phyloP scores from a whole-genome alignment of 805 yeast genomes.

The Cyberlindnera petersonii region DNA sequence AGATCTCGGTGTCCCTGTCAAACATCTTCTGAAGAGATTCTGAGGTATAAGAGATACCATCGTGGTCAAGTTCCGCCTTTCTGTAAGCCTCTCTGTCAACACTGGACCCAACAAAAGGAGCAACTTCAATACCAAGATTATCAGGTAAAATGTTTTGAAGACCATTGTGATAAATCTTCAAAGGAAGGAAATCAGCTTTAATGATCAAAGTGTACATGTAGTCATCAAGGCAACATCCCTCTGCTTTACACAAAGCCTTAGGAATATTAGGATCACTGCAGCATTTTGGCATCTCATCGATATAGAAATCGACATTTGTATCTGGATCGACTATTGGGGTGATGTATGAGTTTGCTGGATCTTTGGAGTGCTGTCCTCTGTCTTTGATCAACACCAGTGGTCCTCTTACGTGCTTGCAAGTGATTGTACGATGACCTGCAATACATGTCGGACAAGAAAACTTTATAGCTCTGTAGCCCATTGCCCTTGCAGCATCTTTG shows the following conservation, averaged over 20 bases:
- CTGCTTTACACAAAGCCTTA: too few species aligned
- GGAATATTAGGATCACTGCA: neutral
- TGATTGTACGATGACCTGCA: neutral
- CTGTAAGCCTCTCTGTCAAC: neutral
- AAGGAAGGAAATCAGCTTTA: neutral
- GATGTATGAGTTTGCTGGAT: neutral
- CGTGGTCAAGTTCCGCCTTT: neutral
- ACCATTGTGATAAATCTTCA: neutral
- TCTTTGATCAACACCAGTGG: conserved; percentile 3
- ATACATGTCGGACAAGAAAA: conserved; percentile 1
- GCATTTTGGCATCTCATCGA: neutral
- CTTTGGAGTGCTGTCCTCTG: neutral
- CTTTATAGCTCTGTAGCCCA: neutral
- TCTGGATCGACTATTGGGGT: conserved; percentile 1
- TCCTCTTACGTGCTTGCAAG: neutral
- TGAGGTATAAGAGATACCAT: neutral
- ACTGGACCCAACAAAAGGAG: neutral
- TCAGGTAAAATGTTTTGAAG: neutral
- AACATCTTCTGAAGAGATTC: neutral
- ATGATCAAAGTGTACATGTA: neutral
- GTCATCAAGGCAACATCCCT: neutral
- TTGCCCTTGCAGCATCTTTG: neutral
- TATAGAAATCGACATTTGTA: neutral
- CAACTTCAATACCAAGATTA: neutral
- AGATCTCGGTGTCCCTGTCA: neutral